phyloP scores from a whole-genome alignment of 1,284 basidiomycete genomes.

The Trametes versicolor region DNA sequence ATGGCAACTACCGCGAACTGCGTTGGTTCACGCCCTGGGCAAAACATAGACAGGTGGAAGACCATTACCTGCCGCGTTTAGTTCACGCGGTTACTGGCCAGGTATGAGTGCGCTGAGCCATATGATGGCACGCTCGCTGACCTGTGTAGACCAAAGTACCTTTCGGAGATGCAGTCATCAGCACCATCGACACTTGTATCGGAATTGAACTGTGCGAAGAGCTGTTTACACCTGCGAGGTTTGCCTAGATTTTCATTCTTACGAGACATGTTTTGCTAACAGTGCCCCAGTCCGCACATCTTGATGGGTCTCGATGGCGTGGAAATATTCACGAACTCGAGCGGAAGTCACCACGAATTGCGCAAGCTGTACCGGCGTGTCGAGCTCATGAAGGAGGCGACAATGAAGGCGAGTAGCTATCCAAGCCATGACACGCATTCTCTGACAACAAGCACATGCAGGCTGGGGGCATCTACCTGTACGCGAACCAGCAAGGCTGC shows the following conservation, averaged over 20 bases:
- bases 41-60: slow-evolving; percentile 88
- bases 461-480: slow-evolving; percentile 97
- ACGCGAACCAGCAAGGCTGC: slow-evolving; percentile 99
- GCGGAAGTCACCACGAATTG: slow-evolving; percentile 97
- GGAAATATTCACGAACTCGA: slow-evolving; percentile 98
- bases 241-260: slow-evolving; percentile 22
- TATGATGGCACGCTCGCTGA: not conserved
- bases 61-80: slow-evolving; percentile 89
- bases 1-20: slow-evolving; percentile 97
- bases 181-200: slow-evolving; percentile 94
- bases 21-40: slow-evolving; percentile 97
- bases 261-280: too few relatives aligned
- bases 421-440: too few relatives aligned
- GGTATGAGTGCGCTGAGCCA: slow-evolving; percentile 51
- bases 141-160: slow-evolving; percentile 78
- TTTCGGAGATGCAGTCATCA: slow-evolving; percentile 95
- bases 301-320: slow-evolving; percentile 97
- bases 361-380: slow-evolving; percentile 93
- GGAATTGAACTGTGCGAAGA: slow-evolving; percentile 98
- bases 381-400: slow-evolving; percentile 97
- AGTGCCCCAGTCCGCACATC: slow-evolving; percentile 84
- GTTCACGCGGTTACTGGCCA: slow-evolving; percentile 91
- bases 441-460: slow-evolving; percentile 44
- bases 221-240: slow-evolving; percentile 96
- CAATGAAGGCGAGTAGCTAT: slow-evolving; percentile 75